Evolutionary conservation across 1,284 basidiomycete genomes (phyloP).

Genomic region (Ustilago xerochloae): DNA sequence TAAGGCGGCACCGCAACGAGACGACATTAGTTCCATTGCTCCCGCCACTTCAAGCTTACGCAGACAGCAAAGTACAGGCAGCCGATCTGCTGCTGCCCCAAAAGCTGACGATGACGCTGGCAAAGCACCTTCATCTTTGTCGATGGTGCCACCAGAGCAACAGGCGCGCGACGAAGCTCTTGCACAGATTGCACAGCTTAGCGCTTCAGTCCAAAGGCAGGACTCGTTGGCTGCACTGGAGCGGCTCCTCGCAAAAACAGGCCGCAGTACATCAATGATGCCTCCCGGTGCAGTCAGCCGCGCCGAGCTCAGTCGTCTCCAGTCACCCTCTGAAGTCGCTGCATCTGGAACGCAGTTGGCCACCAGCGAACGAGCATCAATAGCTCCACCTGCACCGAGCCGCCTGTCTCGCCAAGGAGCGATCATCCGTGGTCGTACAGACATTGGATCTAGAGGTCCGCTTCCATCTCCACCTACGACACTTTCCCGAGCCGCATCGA

Average conservation of each 20-base stretch:
- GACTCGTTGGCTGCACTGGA: slow-evolving; percentile 51
- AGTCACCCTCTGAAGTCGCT: not conserved
- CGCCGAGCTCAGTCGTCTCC: slow-evolving; percentile 21
- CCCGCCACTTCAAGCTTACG: not conserved
- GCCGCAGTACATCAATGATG: slow-evolving; percentile 28
- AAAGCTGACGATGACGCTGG: not conserved
- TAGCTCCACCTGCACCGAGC: not conserved
- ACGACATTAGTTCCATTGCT: not conserved
- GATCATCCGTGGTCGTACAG: slow-evolving; percentile 14
- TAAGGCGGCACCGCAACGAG: not conserved
- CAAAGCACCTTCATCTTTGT: not conserved
- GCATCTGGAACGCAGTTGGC: not conserved
- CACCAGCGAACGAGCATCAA: not conserved
- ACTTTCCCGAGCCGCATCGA: slow-evolving; percentile 19
- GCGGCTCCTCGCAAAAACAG: slow-evolving; percentile 38
- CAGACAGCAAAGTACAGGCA: slow-evolving; percentile 4
- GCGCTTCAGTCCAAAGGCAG: slow-evolving; percentile 17
- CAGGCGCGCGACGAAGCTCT: slow-evolving; percentile 41
- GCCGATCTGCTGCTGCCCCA: not conserved
- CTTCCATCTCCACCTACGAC: slow-evolving; percentile 9
- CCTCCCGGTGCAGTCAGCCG: slow-evolving; percentile 15
- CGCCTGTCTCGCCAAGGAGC: slow-evolving; percentile 38
- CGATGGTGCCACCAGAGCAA: slow-evolving; percentile 24
- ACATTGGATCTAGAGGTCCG: not conserved
- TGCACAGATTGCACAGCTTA: slow-evolving; percentile 49